Conservation (phyloP, 352 stramenopile genomes). For the Thraustochytrium striatum region DNA sequence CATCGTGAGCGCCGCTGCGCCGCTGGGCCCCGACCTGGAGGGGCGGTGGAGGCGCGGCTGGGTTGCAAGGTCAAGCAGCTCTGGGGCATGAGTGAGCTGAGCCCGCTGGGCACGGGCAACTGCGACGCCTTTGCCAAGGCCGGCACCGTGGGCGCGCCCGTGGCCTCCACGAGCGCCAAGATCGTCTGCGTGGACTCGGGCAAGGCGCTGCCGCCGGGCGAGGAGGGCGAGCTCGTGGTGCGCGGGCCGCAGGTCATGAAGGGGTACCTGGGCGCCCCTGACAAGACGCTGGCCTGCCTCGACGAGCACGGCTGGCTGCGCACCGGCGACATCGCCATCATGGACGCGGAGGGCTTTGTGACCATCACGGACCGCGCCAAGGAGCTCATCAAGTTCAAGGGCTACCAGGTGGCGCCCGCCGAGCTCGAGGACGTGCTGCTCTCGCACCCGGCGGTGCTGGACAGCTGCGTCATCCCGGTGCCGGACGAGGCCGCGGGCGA, state of each 20-base stretch:
- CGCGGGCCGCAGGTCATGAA: slow-evolving; percentile 81
- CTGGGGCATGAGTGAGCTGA: slow-evolving; percentile 63
- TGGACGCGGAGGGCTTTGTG: slow-evolving; percentile 81
- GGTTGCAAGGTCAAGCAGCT: slow-evolving; percentile 62
- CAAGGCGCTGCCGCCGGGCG: slow-evolving; percentile 56
- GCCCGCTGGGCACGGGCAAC: slow-evolving; percentile 45
- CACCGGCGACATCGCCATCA: slow-evolving; percentile 80
- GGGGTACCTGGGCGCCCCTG: slow-evolving; percentile 77
- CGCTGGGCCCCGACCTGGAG: slow-evolving; percentile 68
- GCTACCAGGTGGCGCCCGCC: slow-evolving; percentile 79
- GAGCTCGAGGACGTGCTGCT: slow-evolving; percentile 83
- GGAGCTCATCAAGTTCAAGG: slow-evolving; percentile 91
- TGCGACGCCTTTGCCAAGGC: slow-evolving; percentile 27
- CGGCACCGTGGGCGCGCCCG: slow-evolving; percentile 59
- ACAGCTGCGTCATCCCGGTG: slow-evolving; percentile 72
- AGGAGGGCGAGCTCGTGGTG: slow-evolving; percentile 71
- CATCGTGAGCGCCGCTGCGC: slow-evolving; percentile 70
- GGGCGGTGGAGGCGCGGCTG: slow-evolving; percentile 63
- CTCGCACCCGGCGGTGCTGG: slow-evolving; percentile 64
- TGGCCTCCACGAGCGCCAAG: slow-evolving; percentile 63
- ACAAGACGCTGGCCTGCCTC: slow-evolving; percentile 73
- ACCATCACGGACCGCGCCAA: slow-evolving; percentile 87
- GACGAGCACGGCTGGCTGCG: slow-evolving; percentile 70
- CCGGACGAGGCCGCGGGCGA: slow-evolving; percentile 70
- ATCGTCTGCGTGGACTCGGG: slow-evolving; percentile 60